Conservation (phyloP, 148 eudicot genomes). For the Diospyros kaki region DNA sequence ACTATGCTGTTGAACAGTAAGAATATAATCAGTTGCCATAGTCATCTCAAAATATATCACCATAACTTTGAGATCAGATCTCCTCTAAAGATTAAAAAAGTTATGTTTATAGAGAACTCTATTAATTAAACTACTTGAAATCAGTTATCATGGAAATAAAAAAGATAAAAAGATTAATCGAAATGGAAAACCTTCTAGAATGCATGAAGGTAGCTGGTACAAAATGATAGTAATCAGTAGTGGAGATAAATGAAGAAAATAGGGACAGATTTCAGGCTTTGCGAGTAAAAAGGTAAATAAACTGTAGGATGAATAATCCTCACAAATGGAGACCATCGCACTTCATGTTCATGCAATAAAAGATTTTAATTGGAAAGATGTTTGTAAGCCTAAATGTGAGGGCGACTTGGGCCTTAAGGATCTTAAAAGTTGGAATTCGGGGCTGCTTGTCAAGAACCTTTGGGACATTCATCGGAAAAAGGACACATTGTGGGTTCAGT, state of each 20-base stretch:
- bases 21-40: background rate
- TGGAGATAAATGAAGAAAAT: background rate
- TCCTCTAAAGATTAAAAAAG: background rate
- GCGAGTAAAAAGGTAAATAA: no score
- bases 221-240: background rate
- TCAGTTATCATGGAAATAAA: background rate
- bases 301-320: no score
- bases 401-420: no score
- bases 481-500: no score
- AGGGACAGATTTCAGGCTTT: background rate
- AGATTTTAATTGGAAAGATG: no score
- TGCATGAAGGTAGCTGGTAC: background rate
- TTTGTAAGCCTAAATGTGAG: no score
- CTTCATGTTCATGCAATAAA: no score
- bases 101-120: background rate
- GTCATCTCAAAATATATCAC: no score
- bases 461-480: no score
- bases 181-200: background rate
- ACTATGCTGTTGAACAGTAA: conserved; percentile 20
- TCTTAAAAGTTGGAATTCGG: no score
- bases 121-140: background rate
- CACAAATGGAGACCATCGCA: no score
- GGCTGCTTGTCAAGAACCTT: no score
- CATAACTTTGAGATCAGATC: conserved; percentile 4
- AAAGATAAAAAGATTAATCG: background rate